Base-by-base conservation (phyloP, 2,329 filamentous ascomycete species). In the Aspergillus tubingensis region DNA sequence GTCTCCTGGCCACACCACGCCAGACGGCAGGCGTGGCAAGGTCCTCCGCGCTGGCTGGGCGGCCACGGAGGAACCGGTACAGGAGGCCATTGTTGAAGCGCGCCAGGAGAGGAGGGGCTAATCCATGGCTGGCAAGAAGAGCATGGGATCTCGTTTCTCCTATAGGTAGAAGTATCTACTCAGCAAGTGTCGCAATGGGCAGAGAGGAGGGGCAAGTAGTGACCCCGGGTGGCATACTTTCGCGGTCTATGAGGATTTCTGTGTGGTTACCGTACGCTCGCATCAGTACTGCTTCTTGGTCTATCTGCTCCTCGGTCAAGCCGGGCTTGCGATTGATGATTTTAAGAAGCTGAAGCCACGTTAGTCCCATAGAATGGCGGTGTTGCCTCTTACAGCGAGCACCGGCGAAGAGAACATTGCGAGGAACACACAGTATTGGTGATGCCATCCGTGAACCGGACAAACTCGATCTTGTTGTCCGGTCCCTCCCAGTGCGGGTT, bases 21-120 rank as follows among this genome's bases (percentile, higher is more conserved):
- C 92, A 95, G 72, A 97, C 86, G 30, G 86, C 82, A 48, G 90
- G 86, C 65, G 85, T 85, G 59, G 90, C 86, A 65, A 99, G 82
- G 75, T 98, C 93, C 68, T 88, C 85, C 50, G 94, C 90, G 55
- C 88, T 86, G 69, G 92, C 93, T 57, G 91, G 90, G 65, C 84
- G 86, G 55, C 95, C 95, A 63, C 86, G 86, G 67, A 98, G 90
- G 79, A 90, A 99, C 68, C 90, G 88, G 81, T 99, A 99, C 72
- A 99, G 85, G 80, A 99, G 91, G 68, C 95, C 95, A 74, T 99
- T 99, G 70, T 92, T 85, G 82, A 99, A 99, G 67, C 93, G 90
- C 57, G 93, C 95, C 61, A 98, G 85, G 55, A 99, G 84, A 62
- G 90, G 83, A 39, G 95, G 95, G 19, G 95, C 95, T 57, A 99